Evolutionary conservation across 345 rosid genomes (phyloP).

Genomic region (Camelina sativa): DNA sequence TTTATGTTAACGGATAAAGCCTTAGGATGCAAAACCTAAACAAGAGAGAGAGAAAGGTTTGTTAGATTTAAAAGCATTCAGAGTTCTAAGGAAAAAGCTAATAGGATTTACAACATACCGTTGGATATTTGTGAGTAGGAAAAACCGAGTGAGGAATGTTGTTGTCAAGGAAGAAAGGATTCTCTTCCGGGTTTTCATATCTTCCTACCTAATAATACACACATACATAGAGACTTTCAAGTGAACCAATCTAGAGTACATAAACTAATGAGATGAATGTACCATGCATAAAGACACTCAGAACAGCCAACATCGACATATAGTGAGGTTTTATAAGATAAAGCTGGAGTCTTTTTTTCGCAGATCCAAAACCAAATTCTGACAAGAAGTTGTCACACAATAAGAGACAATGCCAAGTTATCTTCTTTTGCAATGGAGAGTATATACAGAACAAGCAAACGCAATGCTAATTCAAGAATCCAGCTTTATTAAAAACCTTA

Average conservation of each 20-base stretch:
- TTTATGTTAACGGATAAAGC: conserved; percentile 67
- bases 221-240: conserved; percentile 1
- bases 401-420: not conserved
- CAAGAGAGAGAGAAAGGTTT: not conserved
- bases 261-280: not conserved
- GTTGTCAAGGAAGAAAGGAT: conserved; percentile 72
- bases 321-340: not conserved
- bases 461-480: not conserved
- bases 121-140: conserved; percentile 50
- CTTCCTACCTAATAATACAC: conserved; percentile 64
- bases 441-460: not conserved
- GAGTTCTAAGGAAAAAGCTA: conserved; percentile 8
- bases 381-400: not conserved
- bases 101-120: conserved; percentile 46
- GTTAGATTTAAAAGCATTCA: not conserved
- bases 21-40: conserved; percentile 67
- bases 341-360: not conserved
- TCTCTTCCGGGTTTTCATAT: conserved; percentile 80
- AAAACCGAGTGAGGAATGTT: conserved; percentile 53
- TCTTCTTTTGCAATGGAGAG: not conserved
- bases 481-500: not conserved
- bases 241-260: not conserved
- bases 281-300: not conserved
- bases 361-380: not conserved
- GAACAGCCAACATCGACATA: not conserved